Evolutionary conservation across 1,284 basidiomycete species (phyloP).

Genomic region (Flammula alnicola): DNA sequence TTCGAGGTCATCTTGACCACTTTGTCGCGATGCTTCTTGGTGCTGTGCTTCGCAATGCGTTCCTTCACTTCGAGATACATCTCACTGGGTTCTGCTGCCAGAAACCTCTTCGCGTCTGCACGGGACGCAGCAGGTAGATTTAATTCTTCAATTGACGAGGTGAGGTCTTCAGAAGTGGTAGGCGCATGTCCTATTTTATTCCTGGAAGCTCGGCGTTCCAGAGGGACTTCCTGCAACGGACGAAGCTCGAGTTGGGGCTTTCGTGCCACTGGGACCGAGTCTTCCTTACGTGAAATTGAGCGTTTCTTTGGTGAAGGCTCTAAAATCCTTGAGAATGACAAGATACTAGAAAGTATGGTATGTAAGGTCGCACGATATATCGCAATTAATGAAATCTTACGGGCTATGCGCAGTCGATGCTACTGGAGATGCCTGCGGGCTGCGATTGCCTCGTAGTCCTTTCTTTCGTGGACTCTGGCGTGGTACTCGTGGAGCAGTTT

Average conservation of each 20-base stretch:
- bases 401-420: slow-evolving; percentile 24
- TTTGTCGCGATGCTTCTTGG: slow-evolving; percentile 32
- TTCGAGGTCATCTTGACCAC: slow-evolving; percentile 30
- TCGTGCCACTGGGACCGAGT: slow-evolving; percentile 3
- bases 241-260: slow-evolving; percentile 20
- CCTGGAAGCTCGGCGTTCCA: slow-evolving; percentile 4
- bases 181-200: slow-evolving; percentile 14
- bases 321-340: slow-evolving; percentile 22
- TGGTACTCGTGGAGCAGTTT: background rate
- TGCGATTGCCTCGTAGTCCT: slow-evolving; percentile 11
- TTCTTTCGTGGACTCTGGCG: slow-evolving; percentile 10
- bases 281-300: slow-evolving; percentile 1
- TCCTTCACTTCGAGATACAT: slow-evolving; percentile 37
- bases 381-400: slow-evolving; percentile 22
- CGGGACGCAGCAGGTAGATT: slow-evolving; percentile 22
- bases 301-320: slow-evolving; percentile 3
- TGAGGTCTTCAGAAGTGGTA: slow-evolving; percentile 29
- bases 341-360: slow-evolving; percentile 23
- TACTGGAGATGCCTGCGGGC: slow-evolving; percentile 16
- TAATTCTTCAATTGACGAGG: slow-evolving; percentile 39
- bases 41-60: slow-evolving; percentile 35
- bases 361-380: background rate
- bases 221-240: slow-evolving; percentile 10
- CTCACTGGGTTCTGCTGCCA: slow-evolving; percentile 27
- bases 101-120: slow-evolving; percentile 12